These are phyloP conservation scores for Picochlorum sp. DNA, from an alignment of 139 green algal species.

Conservation along the genomic window DNA sequence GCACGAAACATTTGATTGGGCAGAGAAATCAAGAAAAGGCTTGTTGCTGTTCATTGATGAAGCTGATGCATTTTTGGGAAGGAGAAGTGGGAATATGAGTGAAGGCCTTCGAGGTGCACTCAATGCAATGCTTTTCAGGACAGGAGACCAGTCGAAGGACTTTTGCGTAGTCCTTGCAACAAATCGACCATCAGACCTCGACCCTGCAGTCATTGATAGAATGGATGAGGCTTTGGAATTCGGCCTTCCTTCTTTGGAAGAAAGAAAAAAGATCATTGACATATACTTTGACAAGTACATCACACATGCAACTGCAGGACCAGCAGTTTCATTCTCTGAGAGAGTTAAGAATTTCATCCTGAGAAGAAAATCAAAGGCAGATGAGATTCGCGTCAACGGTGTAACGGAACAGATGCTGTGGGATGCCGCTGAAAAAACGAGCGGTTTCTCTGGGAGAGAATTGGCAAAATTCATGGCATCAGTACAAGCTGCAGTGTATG, in stretches of 20 bases:
- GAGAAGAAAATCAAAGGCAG: constrained; percentile 17
- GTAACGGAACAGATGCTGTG: constrained; percentile 40
- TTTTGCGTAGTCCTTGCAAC: constrained; percentile 77
- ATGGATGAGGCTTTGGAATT: constrained; percentile 96
- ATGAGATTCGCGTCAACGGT: constrained; percentile 46
- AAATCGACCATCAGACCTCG: constrained; percentile 87
- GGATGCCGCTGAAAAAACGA: constrained; percentile 56
- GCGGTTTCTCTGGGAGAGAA: constrained; percentile 91
- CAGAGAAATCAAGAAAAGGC: constrained; percentile 62
- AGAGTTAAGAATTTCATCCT: constrained; percentile 6
- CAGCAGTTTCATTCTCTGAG: constrained; percentile 28
- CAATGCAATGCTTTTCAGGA: constrained; percentile 89
- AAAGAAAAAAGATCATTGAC: constrained; percentile 66
- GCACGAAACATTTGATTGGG: constrained; percentile 98
- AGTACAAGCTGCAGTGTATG: constrained; percentile 85
- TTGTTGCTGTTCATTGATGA: constrained; percentile 96
- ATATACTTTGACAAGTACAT: constrained; percentile 91
- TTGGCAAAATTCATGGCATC: constrained; percentile 91
- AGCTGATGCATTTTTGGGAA: constrained; percentile 93
- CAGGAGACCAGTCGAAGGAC: constrained; percentile 48
- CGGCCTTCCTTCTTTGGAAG: constrained; percentile 49
- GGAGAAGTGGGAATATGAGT: constrained; percentile 69
- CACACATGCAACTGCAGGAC: constrained; percentile 46
- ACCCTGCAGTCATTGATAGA: constrained; percentile 86
- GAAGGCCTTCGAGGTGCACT: constrained; percentile 84